Percentiles rank a stretch among this genome's conserved stretches.
phyloP scores from a whole-genome alignment of 73 alveolate species.

The Tetrahymena elliotti region DNA sequence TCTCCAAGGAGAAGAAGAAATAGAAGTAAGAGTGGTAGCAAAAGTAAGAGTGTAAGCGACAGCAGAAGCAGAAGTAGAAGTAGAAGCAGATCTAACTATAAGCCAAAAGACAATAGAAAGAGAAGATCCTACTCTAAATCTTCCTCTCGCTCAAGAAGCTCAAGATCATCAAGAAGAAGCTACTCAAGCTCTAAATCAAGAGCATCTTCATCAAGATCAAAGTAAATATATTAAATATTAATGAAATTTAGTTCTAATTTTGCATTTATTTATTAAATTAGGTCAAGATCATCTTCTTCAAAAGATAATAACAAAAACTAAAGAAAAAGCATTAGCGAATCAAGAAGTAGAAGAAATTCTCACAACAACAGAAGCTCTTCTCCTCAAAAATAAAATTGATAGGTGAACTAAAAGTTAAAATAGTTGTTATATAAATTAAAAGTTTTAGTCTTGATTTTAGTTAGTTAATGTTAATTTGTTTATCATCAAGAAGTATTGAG shows the following conservation, averaged over 20 bases:
- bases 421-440: too few species aligned
- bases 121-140: slow-evolving; percentile 28
- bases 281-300: background rate
- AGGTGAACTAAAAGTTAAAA: background rate
- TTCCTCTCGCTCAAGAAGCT: slow-evolving; percentile 11
- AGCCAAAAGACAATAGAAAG: slow-evolving; percentile 5
- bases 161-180: slow-evolving; percentile 16
- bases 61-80: background rate
- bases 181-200: background rate
- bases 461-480: too few species aligned
- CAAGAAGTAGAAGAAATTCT: background rate
- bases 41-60: background rate
- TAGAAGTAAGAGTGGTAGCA: background rate
- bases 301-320: background rate
- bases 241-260: background rate
- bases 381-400: background rate
- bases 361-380: background rate
- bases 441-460: background rate
- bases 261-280: background rate
- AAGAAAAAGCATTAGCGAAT: background rate
- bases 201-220: background rate
- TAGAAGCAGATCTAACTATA: background rate
- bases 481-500: background rate
- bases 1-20: background rate
- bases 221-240: background rate